Base-by-base conservation (phyloP, 768 basidiomycete genomes). In the Boletus rubescentipes region DNA sequence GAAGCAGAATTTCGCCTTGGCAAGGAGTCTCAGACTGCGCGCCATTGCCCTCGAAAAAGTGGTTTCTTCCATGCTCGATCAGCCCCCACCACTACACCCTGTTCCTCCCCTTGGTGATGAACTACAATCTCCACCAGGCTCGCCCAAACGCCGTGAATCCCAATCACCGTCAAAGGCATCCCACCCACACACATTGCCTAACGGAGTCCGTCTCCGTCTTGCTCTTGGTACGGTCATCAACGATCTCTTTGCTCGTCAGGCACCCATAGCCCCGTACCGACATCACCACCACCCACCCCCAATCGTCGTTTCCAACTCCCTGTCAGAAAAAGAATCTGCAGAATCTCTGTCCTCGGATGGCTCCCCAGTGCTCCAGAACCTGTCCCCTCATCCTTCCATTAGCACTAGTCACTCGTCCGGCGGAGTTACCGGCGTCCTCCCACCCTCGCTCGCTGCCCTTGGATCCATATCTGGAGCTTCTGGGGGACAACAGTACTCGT, bases 1-100 rank as follows among this genome's bases (percentile, higher is more conserved):
- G 36, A 73, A 69, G 36, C 87, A 89, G 63, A 83, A 91, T 63
- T 69, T 89, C 1, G 62, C 67, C 5, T 77, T 89, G 21, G 89
- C 91, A 3, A 75, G 83, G 23, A 76, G 67, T 46, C 79, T 91
- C 32, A 77, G 87, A 51, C 74, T 89, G 29, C 84, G 88, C 29
- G 87, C 91, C 1, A 89, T 92, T 58, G 86, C 87, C 12, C 77
- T 93, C 18, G 91, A 93, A 68, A 91, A 90, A 63, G 89, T 93
- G 39, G 80, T 90, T 45, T 83, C 81, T 1, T 79, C 85, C 41
- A 91, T 93, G 89, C 81, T 93, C 14, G 83, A 84, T 50, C 89
- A 91, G 58, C 86, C 87, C 0, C 90, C 90, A 2, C 79, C 82
- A 1, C 70, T 83, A 12, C 82, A 82, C 31, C 80, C 82, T 5